These are phyloP conservation scores for Erythrophleum ivorense DNA, from an alignment of 331 rosid genomes.

Conservation along the genomic window DNA sequence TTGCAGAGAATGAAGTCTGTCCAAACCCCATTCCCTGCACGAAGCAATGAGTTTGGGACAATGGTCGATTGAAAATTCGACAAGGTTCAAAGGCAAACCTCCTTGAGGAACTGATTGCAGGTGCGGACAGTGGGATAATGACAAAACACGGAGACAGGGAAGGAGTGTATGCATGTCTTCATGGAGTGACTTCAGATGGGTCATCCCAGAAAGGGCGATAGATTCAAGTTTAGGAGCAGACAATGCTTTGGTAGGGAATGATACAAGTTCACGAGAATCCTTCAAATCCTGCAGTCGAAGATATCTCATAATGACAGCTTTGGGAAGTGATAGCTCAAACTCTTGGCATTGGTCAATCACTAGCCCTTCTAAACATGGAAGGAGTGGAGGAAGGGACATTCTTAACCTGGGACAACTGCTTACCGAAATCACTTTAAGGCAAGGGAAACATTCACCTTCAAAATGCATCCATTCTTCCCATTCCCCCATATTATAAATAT, in stretches of 20 bases:
- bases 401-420: constrained; percentile 20
- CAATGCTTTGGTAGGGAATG: constrained; percentile 9
- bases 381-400: constrained; percentile 27
- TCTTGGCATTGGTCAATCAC: neutral
- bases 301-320: no score
- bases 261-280: neutral
- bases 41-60: constrained; percentile 38
- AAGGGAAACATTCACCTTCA: constrained; percentile 18
- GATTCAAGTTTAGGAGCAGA: neutral
- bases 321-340: neutral
- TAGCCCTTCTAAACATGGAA: constrained; percentile 37
- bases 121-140: neutral
- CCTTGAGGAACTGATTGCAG: constrained; percentile 26
- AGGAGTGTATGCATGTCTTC: constrained; percentile 29
- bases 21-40: constrained; percentile 35
- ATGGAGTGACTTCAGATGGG: neutral
- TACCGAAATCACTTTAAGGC: constrained; percentile 20
- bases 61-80: fast-evolving
- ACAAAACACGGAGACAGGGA: neutral
- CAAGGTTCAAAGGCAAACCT: constrained; percentile 36
- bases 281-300: no score
- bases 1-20: constrained; percentile 22
- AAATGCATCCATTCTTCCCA: constrained; percentile 39
- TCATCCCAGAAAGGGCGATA: neutral
- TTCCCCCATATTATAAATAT: neutral